These are phyloP conservation scores for Kodamaea arcana DNA, from an alignment of 1,139 yeast genomes.

Conservation along the genomic window DNA sequence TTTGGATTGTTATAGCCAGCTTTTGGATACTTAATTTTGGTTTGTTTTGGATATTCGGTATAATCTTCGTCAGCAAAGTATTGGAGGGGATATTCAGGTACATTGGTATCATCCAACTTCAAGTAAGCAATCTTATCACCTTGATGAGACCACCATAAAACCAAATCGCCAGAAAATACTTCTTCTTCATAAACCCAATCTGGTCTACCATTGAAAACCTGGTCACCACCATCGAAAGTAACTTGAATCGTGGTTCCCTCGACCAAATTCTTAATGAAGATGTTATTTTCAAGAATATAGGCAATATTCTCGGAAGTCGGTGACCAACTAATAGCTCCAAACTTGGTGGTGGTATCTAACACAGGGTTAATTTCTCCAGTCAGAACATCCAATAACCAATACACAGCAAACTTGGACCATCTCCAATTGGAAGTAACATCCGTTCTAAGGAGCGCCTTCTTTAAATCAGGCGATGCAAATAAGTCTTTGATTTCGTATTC, in stretches of 20 bases:
- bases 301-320: constrained; percentile 35
- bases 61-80: constrained; percentile 48
- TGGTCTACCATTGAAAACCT: constrained; percentile 53
- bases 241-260: constrained; percentile 24
- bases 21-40: constrained; percentile 42
- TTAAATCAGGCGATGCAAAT: constrained; percentile 62
- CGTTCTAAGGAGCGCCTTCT: constrained; percentile 51
- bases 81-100: constrained; percentile 50
- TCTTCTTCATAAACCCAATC: constrained; percentile 67
- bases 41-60: constrained; percentile 39
- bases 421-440: constrained; percentile 49
- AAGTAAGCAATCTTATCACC: constrained; percentile 46
- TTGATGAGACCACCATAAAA: constrained; percentile 58
- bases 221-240: constrained; percentile 47
- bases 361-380: constrained; percentile 15
- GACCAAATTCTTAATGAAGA: constrained; percentile 26
- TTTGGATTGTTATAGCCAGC: constrained; percentile 44
- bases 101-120: constrained; percentile 48
- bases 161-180: constrained; percentile 47
- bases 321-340: constrained; percentile 21
- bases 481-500: constrained; percentile 49
- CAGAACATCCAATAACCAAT: constrained; percentile 32
- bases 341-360: constrained; percentile 12
- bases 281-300: constrained; percentile 35
- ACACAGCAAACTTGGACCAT: constrained; percentile 37